A percentile compares a stretch with the other conserved stretches of the same genome.
Conservation (phyloP, 208 protist species). For the Leishmania tropica region DNA sequence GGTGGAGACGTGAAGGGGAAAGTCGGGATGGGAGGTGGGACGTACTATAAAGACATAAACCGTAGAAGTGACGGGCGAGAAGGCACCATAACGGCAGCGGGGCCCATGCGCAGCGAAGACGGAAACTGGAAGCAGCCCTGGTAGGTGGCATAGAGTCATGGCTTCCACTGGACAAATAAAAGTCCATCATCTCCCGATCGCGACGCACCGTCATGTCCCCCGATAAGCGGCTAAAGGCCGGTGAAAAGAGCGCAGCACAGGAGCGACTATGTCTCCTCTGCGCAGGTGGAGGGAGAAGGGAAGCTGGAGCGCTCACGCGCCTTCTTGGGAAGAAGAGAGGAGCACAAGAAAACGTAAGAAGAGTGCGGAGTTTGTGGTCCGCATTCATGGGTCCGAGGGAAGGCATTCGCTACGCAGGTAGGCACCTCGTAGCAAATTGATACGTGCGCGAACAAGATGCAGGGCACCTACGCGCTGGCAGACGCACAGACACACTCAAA, state of each 20-base stretch:
- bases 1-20: background rate
- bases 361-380: too few relatives aligned
- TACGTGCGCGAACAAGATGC: too few relatives aligned
- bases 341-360: too few relatives aligned
- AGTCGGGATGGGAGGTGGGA: background rate
- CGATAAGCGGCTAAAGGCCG: background rate
- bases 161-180: background rate
- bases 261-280: background rate
- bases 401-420: too few relatives aligned
- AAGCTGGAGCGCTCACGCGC: too few relatives aligned
- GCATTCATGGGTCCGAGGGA: too few relatives aligned
- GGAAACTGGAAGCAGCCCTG: background rate
- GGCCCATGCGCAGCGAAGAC: background rate
- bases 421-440: too few relatives aligned
- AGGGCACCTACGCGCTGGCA: background rate
- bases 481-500: background rate
- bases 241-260: background rate
- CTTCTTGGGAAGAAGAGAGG: too few relatives aligned
- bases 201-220: background rate
- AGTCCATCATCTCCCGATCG: background rate
- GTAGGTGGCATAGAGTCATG: background rate
- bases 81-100: background rate
- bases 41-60: background rate
- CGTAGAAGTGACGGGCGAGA: background rate
- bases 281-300: background rate